Percentiles rank a stretch among this genome's conserved stretches.
Conservation (phyloP, 768 basidiomycete species). For the Dentipellis sp. region DNA sequence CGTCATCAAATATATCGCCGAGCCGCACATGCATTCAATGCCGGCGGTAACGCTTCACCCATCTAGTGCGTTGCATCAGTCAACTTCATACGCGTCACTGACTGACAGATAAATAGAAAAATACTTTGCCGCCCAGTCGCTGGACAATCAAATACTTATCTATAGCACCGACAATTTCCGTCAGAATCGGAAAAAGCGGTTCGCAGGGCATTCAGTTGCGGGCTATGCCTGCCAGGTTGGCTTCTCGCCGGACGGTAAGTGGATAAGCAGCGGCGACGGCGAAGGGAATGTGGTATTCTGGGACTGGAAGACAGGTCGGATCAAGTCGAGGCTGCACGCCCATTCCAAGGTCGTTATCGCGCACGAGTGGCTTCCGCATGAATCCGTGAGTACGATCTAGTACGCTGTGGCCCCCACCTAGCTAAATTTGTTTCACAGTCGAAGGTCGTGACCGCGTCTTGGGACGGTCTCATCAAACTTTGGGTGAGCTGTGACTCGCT, state of each 20-base stretch:
- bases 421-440: conserved; percentile 44
- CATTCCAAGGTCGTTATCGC: conserved; percentile 97
- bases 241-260: conserved; percentile 97
- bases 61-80: conserved; percentile 54
- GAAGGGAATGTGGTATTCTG: conserved; percentile 95
- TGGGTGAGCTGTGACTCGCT: conserved; percentile 56
- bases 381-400: conserved; percentile 49
- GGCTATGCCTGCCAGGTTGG: conserved; percentile 97
- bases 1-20: conserved; percentile 98
- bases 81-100: too few species aligned
- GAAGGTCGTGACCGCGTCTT: conserved; percentile 93
- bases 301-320: conserved; percentile 99
- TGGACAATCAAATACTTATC: conserved; percentile 97
- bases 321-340: conserved; percentile 82
- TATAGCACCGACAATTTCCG: conserved; percentile 98
- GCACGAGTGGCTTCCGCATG: conserved; percentile 97
- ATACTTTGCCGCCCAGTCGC: conserved; percentile 94
- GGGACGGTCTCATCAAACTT: conserved; percentile 97
- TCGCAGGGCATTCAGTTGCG: conserved; percentile 93
- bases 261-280: conserved; percentile 95
- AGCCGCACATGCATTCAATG: conserved; percentile 99
- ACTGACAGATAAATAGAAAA: conserved; percentile 44
- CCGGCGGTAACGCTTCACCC: conserved; percentile 95
- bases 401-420: not conserved
- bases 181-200: conserved; percentile 97